Conservation (phyloP, 2,329 filamentous ascomycete genomes). For the Ophiostoma quercus region DNA sequence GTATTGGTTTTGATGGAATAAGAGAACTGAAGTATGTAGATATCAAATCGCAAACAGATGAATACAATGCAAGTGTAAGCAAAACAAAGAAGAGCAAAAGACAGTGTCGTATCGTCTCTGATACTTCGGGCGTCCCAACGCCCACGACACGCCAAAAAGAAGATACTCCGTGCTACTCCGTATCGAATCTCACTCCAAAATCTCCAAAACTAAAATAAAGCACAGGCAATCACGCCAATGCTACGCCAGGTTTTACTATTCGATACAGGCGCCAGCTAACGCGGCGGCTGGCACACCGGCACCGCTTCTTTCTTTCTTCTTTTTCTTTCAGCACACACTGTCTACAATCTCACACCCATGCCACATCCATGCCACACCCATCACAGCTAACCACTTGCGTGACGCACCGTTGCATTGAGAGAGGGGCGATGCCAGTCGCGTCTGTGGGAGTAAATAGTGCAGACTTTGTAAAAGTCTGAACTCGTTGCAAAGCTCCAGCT, state of each 20-base stretch:
- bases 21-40: background rate
- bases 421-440: background rate
- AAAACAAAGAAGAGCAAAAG: background rate
- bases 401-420: slow-evolving; percentile 11
- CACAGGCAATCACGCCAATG: background rate
- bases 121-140: slow-evolving; percentile 6
- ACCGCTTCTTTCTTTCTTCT: background rate
- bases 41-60: too few species aligned
- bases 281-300: background rate
- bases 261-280: background rate
- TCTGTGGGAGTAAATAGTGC: background rate
- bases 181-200: background rate
- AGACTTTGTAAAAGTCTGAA: too few species aligned
- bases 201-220: too few species aligned
- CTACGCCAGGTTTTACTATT: background rate
- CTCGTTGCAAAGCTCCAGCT: background rate
- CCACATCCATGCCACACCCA: background rate
- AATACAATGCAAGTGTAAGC: too few species aligned
- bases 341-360: slow-evolving; percentile 1
- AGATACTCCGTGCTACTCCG: slow-evolving; percentile 5
- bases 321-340: background rate
- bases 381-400: slow-evolving; percentile 5
- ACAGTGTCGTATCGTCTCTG: background rate
- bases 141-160: background rate
- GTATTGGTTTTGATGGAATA: background rate